Evolutionary conservation across 345 rosid species (phyloP).

Genomic region (Pugionium cornutum): DNA sequence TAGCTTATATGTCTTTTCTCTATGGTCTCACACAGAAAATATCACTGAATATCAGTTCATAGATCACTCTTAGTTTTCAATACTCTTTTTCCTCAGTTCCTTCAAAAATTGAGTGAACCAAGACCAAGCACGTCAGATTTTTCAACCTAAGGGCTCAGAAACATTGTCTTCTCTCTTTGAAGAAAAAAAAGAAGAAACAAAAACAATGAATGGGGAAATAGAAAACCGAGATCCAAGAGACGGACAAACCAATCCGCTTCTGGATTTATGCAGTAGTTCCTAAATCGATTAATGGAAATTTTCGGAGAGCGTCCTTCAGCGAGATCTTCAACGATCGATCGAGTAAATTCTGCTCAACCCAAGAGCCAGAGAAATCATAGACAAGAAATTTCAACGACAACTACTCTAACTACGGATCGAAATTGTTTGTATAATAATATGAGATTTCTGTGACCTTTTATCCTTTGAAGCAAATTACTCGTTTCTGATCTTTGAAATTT

Average conservation of each 20-base stretch:
- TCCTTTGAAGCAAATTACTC: constrained; percentile 47
- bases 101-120: neutral
- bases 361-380: neutral
- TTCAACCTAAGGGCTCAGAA: neutral
- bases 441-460: constrained; percentile 49
- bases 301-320: constrained; percentile 52
- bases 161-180: neutral
- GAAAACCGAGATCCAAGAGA: constrained; percentile 11
- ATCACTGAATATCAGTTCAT: neutral
- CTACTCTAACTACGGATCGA: too few relatives aligned
- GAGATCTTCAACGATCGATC: constrained; percentile 55
- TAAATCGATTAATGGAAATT: constrained; percentile 55
- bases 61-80: neutral
- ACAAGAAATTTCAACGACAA: neutral
- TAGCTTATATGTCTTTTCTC: too few relatives aligned
- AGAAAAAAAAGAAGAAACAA: neutral
- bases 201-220: neutral
- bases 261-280: constrained; percentile 59
- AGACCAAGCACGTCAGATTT: neutral
- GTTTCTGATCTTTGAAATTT: constrained; percentile 36
- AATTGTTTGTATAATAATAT: too few relatives aligned
- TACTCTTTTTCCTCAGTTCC: neutral
- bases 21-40: neutral
- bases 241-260: constrained; percentile 53
- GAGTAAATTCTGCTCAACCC: constrained; percentile 55